Evolutionary conservation across 768 basidiomycete species (phyloP), one percentile per base, ranked within the genome.

Genomic region (Russula dissimulans): DNA sequence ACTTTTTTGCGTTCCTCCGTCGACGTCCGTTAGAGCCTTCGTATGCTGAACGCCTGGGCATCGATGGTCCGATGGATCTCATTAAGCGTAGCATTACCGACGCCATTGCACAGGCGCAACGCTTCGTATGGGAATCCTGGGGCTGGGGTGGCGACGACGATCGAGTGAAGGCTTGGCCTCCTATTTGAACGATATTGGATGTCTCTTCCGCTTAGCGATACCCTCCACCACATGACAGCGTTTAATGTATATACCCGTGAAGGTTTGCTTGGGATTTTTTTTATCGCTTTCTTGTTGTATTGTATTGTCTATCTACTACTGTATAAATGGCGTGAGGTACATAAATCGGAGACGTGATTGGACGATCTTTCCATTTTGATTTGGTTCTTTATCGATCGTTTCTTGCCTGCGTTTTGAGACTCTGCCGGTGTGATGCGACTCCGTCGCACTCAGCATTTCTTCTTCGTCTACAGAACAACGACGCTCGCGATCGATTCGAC

Each of bases 1-100:
- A 68, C 68, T 73, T 74, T 69, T 61, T 70, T 34, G 68, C 34
- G 26, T 64, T 65, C 53, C 26, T 63, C 32, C 64, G 64, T n/a
- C 62, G 55, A 34, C 34, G 55, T 15, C 38, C 52, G 26, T 44
- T 26, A 22, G 42, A 57, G n/a, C 54, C 54, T 0, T 56, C 62
- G 12, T 51, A 59, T 14, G 46, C 26, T n/a, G 46, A 56, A 46
- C 62, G 47, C 48, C 50, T 59, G 32, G 54, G 62, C 17, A 18
- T 52, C 4, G 46, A 64, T 7, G 60, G 58, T 3, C 58, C 62
- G 7, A 38, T 65, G 14, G 17, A 53, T 8, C 32, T 46, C 18
- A 5, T 54, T 29, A 48, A 46, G 47, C 54, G 46, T n/a, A 50
- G 29, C 58, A 43, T 63, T 14, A 22, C 41, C 15, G 39, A 56